A percentile compares a stretch with the other conserved stretches of the same genome.
phyloP scores from a whole-genome alignment of 371 early-diverging fungal species.

The Nematocida major region DNA sequence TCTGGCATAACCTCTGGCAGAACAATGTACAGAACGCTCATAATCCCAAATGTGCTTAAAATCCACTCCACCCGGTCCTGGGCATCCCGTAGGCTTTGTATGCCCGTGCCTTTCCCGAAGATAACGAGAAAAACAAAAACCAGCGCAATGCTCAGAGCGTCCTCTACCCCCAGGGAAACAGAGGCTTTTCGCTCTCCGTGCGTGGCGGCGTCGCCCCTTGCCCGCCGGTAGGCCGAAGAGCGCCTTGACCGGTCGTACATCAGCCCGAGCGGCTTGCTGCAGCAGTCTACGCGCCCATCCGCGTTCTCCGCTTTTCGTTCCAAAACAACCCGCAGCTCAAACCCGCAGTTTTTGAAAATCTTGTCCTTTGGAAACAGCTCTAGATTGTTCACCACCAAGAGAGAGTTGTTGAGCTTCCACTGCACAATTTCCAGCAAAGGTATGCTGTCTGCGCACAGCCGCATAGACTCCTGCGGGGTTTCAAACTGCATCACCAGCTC shows the following conservation, averaged over 20 bases:
- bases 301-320: neutral
- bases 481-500: neutral
- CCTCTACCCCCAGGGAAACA: too few relatives aligned
- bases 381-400: neutral
- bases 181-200: too few relatives aligned
- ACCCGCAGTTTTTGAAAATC: conserved; percentile 16
- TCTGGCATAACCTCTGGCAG: neutral
- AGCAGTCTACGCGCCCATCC: neutral
- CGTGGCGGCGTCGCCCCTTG: too few relatives aligned
- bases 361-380: conserved; percentile 21
- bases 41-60: neutral
- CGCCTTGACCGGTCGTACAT: neutral
- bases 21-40: neutral
- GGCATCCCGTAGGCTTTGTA: neutral
- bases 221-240: neutral
- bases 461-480: neutral
- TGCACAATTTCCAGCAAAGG: conserved; percentile 32
- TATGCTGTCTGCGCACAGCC: neutral
- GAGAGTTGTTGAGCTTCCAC: conserved; percentile 44
- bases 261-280: neutral
- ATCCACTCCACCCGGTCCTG: neutral
- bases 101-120: neutral
- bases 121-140: neutral
- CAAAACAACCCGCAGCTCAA: conserved; percentile 5
- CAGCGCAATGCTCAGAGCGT: too few relatives aligned